Evolutionary conservation across 768 basidiomycete genomes (phyloP), one percentile per base, ranked within the genome.

Genomic region (Sarcodon sp.): DNA sequence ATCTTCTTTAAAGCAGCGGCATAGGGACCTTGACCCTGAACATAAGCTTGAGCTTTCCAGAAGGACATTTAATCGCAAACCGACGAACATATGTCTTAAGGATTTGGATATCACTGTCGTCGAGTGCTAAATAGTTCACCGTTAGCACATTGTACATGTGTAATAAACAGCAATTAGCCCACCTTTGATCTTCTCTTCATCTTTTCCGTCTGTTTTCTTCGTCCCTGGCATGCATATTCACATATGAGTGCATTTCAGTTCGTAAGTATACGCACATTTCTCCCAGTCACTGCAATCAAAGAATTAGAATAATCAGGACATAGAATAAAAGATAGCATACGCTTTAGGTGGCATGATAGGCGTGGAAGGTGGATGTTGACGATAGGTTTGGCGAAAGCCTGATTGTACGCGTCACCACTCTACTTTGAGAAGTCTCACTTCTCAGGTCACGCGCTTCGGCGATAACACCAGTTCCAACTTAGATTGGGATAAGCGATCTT

Each of bases 31-130:
- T 97, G 94, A 47, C 96, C 94, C 92, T 98, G 61, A 27, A 27
- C 21, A 27, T 27, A 27, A 27, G 21, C 21, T 27, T 27, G 21
- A 27, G 21, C 21, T 27, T 27, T 27, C 21, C 21, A 27, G 21
- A 3, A 27, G 13, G 11, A 52, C 41, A 41, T 47, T 35, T 44
- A 44, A 44, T 39, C 33, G 46, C 15, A 46, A 7, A 34, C 27
- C 56, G 35, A 58, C 81, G 51, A 65, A 90, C 94, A 65, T 98
- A 98, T 51, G 94, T 99, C 71, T 97, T 96, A 53, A 99, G 79
- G 55, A 99, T 96, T 64, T 98, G 94, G 45, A 99, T 99, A 62
- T 98, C 96, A 55, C 89, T 91, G 58, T 97, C 94, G 61, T 98
- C 96, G 52, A 99, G 80, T 45, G 85, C 94, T 96, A 51, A 3